phyloP scores from a whole-genome alignment of 2,329 filamentous ascomycete genomes.

The Trichoderma aggressivum region DNA sequence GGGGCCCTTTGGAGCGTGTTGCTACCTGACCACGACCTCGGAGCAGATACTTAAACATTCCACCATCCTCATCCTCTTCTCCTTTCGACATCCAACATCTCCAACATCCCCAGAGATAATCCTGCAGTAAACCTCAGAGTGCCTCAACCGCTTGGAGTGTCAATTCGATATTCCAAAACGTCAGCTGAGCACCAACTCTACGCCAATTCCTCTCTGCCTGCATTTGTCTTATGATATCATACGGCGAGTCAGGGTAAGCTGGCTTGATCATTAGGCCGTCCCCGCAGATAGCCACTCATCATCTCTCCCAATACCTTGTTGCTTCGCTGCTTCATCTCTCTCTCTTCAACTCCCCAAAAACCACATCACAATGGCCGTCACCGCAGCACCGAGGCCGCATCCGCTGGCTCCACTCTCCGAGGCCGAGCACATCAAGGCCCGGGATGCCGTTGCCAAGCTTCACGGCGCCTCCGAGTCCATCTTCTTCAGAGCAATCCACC shows the following conservation, averaged over 20 bases:
- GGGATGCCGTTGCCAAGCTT: slow-evolving; percentile 42
- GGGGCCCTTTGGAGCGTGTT: not conserved
- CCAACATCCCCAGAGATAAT: not conserved
- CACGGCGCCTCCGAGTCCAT: slow-evolving; percentile 26
- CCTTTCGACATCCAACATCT: not conserved
- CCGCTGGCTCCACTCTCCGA: slow-evolving; percentile 49
- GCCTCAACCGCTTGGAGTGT: not conserved
- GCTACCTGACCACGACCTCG: not conserved
- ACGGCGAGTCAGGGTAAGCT: not conserved
- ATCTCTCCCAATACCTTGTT: not conserved
- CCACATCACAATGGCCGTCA: slow-evolving; percentile 3
- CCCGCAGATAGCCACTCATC: not conserved
- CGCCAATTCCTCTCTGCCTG: not conserved
- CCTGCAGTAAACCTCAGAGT: not conserved
- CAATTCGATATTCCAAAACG: not conserved
- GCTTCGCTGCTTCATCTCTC: not conserved
- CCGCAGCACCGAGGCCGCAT: slow-evolving; percentile 26
- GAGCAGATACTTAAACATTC: slow-evolving; percentile 8
- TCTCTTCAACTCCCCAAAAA: not conserved
- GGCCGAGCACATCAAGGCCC: slow-evolving; percentile 48
- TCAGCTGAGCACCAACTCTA: not conserved
- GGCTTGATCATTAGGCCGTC: not conserved
- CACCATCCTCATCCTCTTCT: not conserved
- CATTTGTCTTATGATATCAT: not conserved
- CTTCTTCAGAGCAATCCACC: slow-evolving; percentile 57